Percentiles rank a stretch among this genome's conserved stretches.
Evolutionary conservation across 768 basidiomycete genomes (phyloP).

Genomic region (Kondoa malvinella): DNA sequence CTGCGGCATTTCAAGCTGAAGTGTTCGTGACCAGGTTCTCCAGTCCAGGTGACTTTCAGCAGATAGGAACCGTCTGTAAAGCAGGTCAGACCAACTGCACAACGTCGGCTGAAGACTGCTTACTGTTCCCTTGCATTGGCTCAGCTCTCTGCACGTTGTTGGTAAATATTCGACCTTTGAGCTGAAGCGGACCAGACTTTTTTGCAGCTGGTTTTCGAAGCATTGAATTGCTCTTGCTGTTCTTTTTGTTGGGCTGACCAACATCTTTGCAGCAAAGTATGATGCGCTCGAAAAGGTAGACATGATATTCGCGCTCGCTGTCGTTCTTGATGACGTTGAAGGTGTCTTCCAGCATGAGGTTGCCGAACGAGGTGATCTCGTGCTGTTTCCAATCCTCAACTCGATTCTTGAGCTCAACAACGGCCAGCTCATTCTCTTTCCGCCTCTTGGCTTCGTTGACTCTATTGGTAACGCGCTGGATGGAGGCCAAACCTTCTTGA

Average conservation of each 20-base stretch:
- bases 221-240: slow-evolving; percentile 68
- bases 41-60: slow-evolving; percentile 84
- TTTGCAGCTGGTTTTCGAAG: slow-evolving; percentile 47
- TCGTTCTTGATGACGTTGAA: slow-evolving; percentile 93
- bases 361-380: slow-evolving; percentile 81
- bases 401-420: slow-evolving; percentile 62
- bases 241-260: slow-evolving; percentile 46
- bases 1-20: slow-evolving; percentile 85
- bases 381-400: slow-evolving; percentile 99
- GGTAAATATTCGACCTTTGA: slow-evolving; percentile 93
- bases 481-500: slow-evolving; percentile 61
- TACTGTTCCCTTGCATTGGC: slow-evolving; percentile 48
- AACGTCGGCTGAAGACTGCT: slow-evolving; percentile 29
- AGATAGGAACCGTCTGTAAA: slow-evolving; percentile 43
- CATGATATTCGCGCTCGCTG: slow-evolving; percentile 91
- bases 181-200: slow-evolving; percentile 46
- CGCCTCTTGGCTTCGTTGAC: slow-evolving; percentile 90
- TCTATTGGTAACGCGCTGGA: slow-evolving; percentile 81
- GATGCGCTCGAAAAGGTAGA: slow-evolving; percentile 97
- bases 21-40: slow-evolving; percentile 78
- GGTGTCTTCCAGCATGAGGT: slow-evolving; percentile 81
- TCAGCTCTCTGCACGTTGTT: slow-evolving; percentile 81
- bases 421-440: slow-evolving; percentile 77
- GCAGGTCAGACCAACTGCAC: slow-evolving; percentile 12
- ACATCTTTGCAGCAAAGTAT: slow-evolving; percentile 97